Base-by-base conservation (phyloP, 371 early-diverging fungal genomes). In the Chytridium lagenaria region DNA sequence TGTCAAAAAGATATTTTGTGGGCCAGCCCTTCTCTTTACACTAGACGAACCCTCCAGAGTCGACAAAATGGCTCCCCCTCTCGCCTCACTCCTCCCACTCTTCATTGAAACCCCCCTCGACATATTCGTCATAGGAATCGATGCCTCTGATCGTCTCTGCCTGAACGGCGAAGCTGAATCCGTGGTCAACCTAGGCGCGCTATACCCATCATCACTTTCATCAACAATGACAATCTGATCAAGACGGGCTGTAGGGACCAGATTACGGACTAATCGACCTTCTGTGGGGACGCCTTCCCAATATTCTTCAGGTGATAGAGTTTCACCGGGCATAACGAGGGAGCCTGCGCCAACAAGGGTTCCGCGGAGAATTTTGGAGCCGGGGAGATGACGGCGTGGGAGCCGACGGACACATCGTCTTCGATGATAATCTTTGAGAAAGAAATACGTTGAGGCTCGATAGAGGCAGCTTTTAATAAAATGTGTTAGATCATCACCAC, bases 261-360 rank as follows among this genome's bases (percentile, higher is more conserved):
- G 5, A 23, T 12, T 12, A 15, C n/a, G 5, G 15, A 57, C 57
- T 23, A 57, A 23, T 15, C 31, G 57, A n/a, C 57, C 26, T 23
- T 26, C 57, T 63, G 64, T 63, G 15, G 64, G 64, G 64, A 19
- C 34, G 15, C 64, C 64, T 37, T 63, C 64, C 64, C 64, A 63
- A 34, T 63, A 63, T 19, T 63, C 33, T 7, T 16, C 64, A 22
- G 22, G 19, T 36, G 64, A 31, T 16, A 63, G 64, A 26, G 34
- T 12, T 63, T 63, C 64, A 12, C 64, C 64, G 7, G 23, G 30
- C 30, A 63, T 28, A 36, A 37, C 34, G 12, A 34, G 23, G 10
- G 64, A 33, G 34, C 33, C 64, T 15, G 64, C 34, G 3, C 64
- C 64, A 37, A 63, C 64, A 63, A 63, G 22, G 19, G 37, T 34